Conservation (phyloP, 257 asterid species). For the Phtheirospermum japonicum region DNA sequence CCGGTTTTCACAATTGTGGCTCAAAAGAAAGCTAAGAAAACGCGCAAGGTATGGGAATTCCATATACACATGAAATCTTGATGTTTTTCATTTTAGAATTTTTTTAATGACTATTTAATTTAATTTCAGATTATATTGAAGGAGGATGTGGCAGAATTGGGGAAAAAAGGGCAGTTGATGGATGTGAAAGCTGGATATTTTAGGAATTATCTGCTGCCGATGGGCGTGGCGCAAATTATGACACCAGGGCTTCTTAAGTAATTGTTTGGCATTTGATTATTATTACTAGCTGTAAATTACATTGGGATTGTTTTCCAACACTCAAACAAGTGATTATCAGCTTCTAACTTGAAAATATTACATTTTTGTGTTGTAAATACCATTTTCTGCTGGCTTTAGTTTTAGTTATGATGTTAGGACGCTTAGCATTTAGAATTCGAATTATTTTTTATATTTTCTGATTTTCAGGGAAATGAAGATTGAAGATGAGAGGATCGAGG, state of each 20-base stretch:
- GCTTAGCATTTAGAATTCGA: too few species aligned
- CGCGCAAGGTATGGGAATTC: conserved; percentile 47
- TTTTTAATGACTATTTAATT: not conserved
- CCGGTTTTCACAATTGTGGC: conserved; percentile 53
- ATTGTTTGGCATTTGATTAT: conserved; percentile 22
- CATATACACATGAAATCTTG: conserved; percentile 4
- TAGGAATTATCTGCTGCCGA: conserved; percentile 71
- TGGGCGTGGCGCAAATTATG: conserved; percentile 80
- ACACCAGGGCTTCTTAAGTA: conserved; percentile 76
- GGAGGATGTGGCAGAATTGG: conserved; percentile 78
- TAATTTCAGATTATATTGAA: conserved; percentile 70
- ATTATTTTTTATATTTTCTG: conserved; percentile 23
- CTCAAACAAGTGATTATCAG: too few species aligned
- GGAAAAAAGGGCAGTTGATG: conserved; percentile 81
- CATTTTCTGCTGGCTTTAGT: too few species aligned
- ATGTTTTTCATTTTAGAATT: not conserved
- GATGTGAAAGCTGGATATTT: conserved; percentile 87
- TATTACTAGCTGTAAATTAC: not conserved
- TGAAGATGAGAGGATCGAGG: conserved; percentile 96
- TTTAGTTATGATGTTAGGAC: too few species aligned
- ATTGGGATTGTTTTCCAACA: too few species aligned
- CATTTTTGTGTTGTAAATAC: too few species aligned
- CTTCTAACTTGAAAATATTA: too few species aligned
- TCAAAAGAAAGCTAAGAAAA: conserved; percentile 74
- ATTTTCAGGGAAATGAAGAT: conserved; percentile 94